phyloP scores from a whole-genome alignment of 2,329 filamentous ascomycete genomes.

The Arthrobotrys musiformis region DNA sequence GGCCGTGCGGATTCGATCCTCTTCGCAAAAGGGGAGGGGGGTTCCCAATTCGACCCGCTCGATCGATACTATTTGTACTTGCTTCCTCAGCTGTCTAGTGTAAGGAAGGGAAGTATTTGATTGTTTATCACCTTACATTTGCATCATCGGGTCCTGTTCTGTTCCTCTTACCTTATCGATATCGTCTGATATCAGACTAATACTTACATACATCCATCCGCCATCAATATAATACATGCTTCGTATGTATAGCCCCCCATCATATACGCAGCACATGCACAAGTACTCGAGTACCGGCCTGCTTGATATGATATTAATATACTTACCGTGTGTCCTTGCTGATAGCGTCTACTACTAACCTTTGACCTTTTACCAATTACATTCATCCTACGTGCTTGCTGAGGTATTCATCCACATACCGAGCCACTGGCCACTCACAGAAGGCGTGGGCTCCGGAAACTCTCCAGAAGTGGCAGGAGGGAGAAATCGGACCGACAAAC shows the following conservation, averaged over 20 bases:
- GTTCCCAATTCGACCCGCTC: neutral
- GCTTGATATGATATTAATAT: too few relatives aligned
- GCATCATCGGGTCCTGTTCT: slow-evolving; percentile 12
- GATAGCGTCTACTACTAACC: too few relatives aligned
- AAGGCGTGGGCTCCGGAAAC: slow-evolving; percentile 8
- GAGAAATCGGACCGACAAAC: slow-evolving; percentile 27
- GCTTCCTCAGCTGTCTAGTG: neutral
- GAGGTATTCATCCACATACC: neutral
- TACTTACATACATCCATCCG: neutral
- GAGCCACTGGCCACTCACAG: neutral
- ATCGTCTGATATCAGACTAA: slow-evolving; percentile 7
- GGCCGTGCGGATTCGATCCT: neutral
- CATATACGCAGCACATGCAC: too few relatives aligned
- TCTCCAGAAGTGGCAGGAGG: slow-evolving; percentile 23
- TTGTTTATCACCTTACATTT: slow-evolving; percentile 12
- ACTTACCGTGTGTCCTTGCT: too few relatives aligned
- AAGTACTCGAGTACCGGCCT: too few relatives aligned
- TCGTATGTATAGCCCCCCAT: too few relatives aligned
- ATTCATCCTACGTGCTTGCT: too few relatives aligned
- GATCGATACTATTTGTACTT: too few relatives aligned
- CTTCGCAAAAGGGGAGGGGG: neutral
- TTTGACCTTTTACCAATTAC: too few relatives aligned
- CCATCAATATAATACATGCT: neutral
- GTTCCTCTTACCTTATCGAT: slow-evolving; percentile 15
- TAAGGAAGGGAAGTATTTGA: neutral